Evolutionary conservation across 345 rosid species (phyloP).

Genomic region (Xanthoceras sorbifolium): DNA sequence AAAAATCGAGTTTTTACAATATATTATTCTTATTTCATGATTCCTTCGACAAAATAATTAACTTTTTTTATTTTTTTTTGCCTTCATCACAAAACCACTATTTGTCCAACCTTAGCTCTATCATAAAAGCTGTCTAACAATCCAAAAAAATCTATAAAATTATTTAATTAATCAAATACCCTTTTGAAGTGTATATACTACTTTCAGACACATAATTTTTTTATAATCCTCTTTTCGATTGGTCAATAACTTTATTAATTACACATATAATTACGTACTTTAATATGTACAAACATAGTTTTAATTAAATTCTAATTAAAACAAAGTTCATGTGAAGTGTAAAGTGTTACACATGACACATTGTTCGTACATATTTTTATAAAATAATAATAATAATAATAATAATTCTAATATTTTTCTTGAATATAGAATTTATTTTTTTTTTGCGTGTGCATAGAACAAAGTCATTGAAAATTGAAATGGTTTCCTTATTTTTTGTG

Average conservation of each 20-base stretch:
- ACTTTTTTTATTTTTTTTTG: not conserved
- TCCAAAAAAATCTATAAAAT: not conserved
- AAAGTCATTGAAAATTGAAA: not conserved
- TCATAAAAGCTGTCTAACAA: not conserved
- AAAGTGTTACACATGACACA: not conserved
- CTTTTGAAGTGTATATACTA: not conserved
- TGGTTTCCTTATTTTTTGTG: too few relatives aligned
- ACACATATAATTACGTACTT: not conserved
- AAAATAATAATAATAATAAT: too few relatives aligned
- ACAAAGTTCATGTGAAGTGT: not conserved
- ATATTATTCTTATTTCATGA: not conserved
- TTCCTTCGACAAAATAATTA: not conserved
- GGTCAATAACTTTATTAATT: not conserved
- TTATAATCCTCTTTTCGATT: not conserved
- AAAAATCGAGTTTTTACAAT: too few relatives aligned
- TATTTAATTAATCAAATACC: not conserved
- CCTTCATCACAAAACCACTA: too few relatives aligned
- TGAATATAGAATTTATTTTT: not conserved
- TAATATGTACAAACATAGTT: not conserved
- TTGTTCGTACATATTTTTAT: constrained; percentile 2
- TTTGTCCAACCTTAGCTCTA: not conserved
- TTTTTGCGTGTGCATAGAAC: not conserved
- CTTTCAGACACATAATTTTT: constrained; percentile 4
- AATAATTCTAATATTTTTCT: not conserved
- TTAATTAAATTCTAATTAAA: not conserved